A percentile compares a stretch with the other conserved stretches of the same genome.
Conservation (phyloP, 164 flowering plant species). For the grape (Vitis vinifera) region ASM3070453v1 NC_081818.1:1993501-1994000, state of each 20-base stretch:
- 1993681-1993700: conserved; percentile 45
- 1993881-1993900: background rate
- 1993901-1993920: background rate
- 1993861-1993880: background rate
- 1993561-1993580: no score
- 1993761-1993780: conserved; percentile 68
- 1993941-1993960: background rate
- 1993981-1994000: background rate
- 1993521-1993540: no score
- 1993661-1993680: conserved; percentile 71
- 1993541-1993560: no score
- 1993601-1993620: background rate
- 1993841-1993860: conserved; percentile 33
- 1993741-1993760: conserved; percentile 69
- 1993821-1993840: conserved; percentile 83
- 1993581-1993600: no score
- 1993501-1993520: no score
- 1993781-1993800: conserved; percentile 67
- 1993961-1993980: background rate
- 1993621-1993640: conserved; percentile 6
- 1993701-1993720: conserved; percentile 81
- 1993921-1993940: background rate
- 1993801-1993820: conserved; percentile 80
- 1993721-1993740: conserved; percentile 98
- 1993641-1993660: conserved; percentile 68